These are phyloP conservation scores for Panus rudis DNA, from an alignment of 768 basidiomycete genomes.

Conservation along the genomic window DNA sequence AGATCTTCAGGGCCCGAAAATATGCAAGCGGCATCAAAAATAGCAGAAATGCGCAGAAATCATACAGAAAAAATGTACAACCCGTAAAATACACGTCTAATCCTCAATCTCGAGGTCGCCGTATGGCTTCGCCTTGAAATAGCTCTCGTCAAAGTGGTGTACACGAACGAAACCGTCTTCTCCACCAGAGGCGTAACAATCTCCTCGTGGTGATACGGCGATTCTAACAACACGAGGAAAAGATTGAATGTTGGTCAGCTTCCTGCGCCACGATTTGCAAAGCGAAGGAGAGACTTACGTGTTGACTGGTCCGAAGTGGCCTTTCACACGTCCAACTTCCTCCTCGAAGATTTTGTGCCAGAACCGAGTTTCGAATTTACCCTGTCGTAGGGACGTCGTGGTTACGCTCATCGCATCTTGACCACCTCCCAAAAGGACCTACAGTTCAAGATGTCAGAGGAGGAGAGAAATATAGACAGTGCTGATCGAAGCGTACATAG, in stretches of 20 bases:
- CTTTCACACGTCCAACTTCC: constrained; percentile 94
- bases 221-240: constrained; percentile 44
- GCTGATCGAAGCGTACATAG: constrained; percentile 48
- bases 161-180: constrained; percentile 94
- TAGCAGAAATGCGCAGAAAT: too few relatives aligned
- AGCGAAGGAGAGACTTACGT: constrained; percentile 54
- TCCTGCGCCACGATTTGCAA: not conserved
- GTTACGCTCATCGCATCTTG: constrained; percentile 98
- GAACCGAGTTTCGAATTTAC: constrained; percentile 97
- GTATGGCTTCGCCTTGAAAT: constrained; percentile 87
- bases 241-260: not conserved
- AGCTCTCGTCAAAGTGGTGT: constrained; percentile 91
- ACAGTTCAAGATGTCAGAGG: not conserved
- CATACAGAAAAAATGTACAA: not conserved
- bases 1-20: too few relatives aligned
- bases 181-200: constrained; percentile 86
- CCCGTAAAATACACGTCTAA: constrained; percentile 20
- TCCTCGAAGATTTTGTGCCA: constrained; percentile 98
- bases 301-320: constrained; percentile 95
- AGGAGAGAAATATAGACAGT: not conserved
- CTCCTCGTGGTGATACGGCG: constrained; percentile 86
- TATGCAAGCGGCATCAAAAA: too few relatives aligned
- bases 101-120: constrained; percentile 79
- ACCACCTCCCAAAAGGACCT: constrained; percentile 92
- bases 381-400: constrained; percentile 87